These are phyloP conservation scores for Phytophthora nicotianae DNA, from an alignment of 352 stramenopile species.

Conservation along the genomic window DNA sequence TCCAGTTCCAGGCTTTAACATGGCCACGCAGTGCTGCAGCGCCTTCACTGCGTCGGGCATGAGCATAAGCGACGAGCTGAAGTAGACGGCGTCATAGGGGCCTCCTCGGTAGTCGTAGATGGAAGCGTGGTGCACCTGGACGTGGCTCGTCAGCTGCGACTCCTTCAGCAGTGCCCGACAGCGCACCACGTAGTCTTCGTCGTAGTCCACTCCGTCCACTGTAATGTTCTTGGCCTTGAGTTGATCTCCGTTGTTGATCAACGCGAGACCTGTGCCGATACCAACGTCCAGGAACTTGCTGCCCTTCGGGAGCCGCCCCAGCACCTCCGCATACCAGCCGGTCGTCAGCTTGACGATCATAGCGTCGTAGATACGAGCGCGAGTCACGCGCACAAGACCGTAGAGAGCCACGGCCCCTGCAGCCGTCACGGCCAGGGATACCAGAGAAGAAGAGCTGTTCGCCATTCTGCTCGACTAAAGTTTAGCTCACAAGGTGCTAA, in stretches of 20 bases:
- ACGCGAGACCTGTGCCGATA: conserved; percentile 84
- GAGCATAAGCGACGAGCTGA: conserved; percentile 92
- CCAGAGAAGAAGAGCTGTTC: conserved; percentile 15
- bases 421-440: conserved; percentile 12
- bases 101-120: conserved; percentile 79
- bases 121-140: conserved; percentile 77
- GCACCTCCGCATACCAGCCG: conserved; percentile 89
- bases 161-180: conserved; percentile 59
- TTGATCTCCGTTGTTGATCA: conserved; percentile 68
- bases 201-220: conserved; percentile 91
- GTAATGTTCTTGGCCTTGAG: conserved; percentile 71
- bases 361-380: conserved; percentile 87
- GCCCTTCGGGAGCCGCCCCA: conserved; percentile 55
- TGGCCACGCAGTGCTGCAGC: conserved; percentile 62
- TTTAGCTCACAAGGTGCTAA: not conserved
- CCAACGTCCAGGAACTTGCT: conserved; percentile 88
- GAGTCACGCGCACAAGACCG: conserved; percentile 53
- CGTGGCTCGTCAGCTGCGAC: conserved; percentile 43
- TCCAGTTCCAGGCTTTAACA: conserved; percentile 70
- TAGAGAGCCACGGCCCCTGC: conserved; percentile 45
- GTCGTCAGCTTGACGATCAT: conserved; percentile 89
- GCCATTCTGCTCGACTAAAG: not conserved
- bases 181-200: conserved; percentile 82
- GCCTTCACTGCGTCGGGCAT: conserved; percentile 89
- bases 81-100: conserved; percentile 91